A percentile compares a stretch with the other conserved stretches of the same genome.
Evolutionary conservation across 1,284 basidiomycete species (phyloP).

Genomic region (Naganishia sp.): DNA sequence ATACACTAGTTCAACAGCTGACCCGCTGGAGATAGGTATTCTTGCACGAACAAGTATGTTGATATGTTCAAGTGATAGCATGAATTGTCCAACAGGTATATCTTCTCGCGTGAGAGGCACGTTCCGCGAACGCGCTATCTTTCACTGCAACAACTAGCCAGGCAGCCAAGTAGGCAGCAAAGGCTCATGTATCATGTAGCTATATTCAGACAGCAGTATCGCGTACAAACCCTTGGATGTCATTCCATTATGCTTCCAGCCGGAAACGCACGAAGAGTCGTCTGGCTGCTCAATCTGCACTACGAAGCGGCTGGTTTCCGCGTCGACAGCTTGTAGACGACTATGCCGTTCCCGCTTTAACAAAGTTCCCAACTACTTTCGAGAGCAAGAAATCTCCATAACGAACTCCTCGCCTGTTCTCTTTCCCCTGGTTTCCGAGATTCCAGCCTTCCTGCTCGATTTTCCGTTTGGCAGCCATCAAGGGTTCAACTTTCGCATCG

Average conservation of each 20-base stretch:
- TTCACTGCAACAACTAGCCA: background rate
- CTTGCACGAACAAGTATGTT: conserved; percentile 35
- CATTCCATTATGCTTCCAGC: no score
- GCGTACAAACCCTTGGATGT: no score
- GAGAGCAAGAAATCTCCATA: conserved; percentile 29
- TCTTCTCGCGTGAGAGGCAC: background rate
- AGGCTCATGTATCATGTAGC: conserved; percentile 1
- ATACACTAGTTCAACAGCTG: no score
- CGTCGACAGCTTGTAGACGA: no score
- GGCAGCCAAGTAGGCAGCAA: background rate
- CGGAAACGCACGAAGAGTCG: no score
- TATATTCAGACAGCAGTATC: background rate
- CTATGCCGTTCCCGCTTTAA: background rate
- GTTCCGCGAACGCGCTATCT: background rate
- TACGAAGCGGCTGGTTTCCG: background rate
- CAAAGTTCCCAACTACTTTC: conserved; percentile 29
- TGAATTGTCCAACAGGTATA: background rate
- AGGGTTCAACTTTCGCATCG: conserved; percentile 35
- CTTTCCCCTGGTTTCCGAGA: conserved; percentile 1
- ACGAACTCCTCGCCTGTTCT: background rate
- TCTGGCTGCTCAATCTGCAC: background rate
- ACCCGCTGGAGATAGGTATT: conserved; percentile 22
- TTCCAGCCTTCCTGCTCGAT: conserved; percentile 28
- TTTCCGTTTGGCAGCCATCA: conserved; percentile 39
- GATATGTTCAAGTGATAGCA: conserved; percentile 33